Conservation (phyloP, 768 basidiomycete genomes). For the Mycena vitilis region DNA sequence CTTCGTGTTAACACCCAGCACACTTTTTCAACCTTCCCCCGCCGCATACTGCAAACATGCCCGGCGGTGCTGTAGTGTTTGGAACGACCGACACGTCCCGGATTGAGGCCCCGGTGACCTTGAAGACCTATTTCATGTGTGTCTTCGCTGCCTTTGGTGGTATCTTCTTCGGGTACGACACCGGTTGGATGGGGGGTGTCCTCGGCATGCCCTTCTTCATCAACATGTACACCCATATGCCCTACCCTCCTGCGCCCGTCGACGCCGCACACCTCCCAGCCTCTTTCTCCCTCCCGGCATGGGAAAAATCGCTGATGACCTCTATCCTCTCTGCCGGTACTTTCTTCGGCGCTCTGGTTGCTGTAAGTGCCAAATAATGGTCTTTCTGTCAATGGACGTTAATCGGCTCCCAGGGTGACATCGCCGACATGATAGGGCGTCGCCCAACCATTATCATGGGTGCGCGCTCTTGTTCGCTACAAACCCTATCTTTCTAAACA, state of each 20-base stretch:
- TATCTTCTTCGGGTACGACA: conserved; percentile 78
- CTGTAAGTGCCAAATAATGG: conserved; percentile 45
- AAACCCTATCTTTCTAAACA: too few species aligned
- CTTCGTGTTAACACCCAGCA: conserved; percentile 15
- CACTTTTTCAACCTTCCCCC: not conserved
- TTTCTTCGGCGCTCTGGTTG: conserved; percentile 78
- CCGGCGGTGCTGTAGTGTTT: conserved; percentile 31
- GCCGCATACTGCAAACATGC: conserved; percentile 23
- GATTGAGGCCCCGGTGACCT: conserved; percentile 34
- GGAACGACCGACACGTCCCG: conserved; percentile 30
- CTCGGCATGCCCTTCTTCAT: conserved; percentile 73
- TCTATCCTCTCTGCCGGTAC: conserved; percentile 89
- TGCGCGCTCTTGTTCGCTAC: too few species aligned
- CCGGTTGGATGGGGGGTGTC: conserved; percentile 85
- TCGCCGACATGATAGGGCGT: conserved; percentile 65
- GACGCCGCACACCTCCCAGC: conserved; percentile 24
- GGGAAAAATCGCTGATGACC: conserved; percentile 58
- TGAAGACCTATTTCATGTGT: conserved; percentile 34
- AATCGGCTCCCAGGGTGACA: conserved; percentile 1
- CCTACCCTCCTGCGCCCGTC: conserved; percentile 1
- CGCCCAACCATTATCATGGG: conserved; percentile 66
- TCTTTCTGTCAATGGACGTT: not conserved
- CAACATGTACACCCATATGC: conserved; percentile 36
- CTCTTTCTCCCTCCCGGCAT: conserved; percentile 57
- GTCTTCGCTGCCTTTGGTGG: conserved; percentile 61